Base-by-base conservation (phyloP, 176 grass and related monocot species). In the Triticum dicoccoides region DNA sequence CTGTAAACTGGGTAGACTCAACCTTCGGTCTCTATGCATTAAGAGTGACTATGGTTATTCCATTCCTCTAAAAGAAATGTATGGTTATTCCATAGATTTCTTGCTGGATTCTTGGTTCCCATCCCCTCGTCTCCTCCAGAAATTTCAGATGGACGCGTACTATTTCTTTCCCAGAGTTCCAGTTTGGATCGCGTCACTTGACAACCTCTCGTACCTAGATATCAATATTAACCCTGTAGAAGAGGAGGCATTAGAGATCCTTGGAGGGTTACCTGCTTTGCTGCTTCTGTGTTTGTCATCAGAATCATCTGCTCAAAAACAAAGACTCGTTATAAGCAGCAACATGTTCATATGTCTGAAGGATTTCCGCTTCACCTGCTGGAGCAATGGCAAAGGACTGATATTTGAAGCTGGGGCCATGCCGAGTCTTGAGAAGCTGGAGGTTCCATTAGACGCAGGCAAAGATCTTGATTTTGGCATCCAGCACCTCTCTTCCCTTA, bases 61-160 rank as follows among this genome's bases (percentile, higher is more conserved):
- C 20, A 35, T 73, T 73, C 34, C 67, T 70, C 67, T 38, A 39
- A 39, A 70, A 4, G 67, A 70, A 70, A 70, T 70, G 67, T 79
- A 29, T 0, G 14, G 51, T 0, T 79, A 49, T 63, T 84, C 87
- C 24, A 49, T 80, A 54, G 58, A 74, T 51, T 88, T 84, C 20
- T 52, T 88, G 30, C 15, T 89, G 82, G 75, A 84, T 64, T 84
- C 82, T 14, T 84, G 81, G 87, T 80, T 84, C 15, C 73, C 81
- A 0, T 34, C 52, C 27, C 87, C 87, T 37, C 32, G 66, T 56
- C 76, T 84, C 41, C 80, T 88, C 25, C 56, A 73, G 4, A 65
- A 51, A 17, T 80, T 89, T 21, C 25, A 21, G 23, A 88, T 88
- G 87, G 9, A 9, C 18, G 6, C 14, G 11, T n/a, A 12, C 9